Evolutionary conservation across 345 rosid genomes (phyloP).

Genomic region (Erysimum cheiranthoides): DNA sequence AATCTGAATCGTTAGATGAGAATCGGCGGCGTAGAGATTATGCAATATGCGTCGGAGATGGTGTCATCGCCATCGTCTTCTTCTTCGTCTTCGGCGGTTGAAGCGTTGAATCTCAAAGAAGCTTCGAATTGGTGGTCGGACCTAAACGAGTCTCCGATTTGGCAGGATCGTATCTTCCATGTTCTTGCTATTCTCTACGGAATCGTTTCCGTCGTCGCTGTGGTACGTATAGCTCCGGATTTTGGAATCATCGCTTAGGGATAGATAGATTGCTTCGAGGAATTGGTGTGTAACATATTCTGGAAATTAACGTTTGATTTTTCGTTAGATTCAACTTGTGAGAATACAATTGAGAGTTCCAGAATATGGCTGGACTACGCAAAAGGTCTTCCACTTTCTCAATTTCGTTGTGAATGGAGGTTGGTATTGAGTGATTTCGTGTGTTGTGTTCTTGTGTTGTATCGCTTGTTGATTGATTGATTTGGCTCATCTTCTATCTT

Average conservation of each 20-base stretch:
- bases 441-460: not conserved
- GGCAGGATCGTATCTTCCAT: conserved; percentile 92
- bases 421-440: conserved; percentile 43
- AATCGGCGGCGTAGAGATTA: conserved; percentile 34
- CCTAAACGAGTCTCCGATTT: conserved; percentile 62
- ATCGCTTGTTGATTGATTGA: conserved; percentile 3
- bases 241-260: conserved; percentile 12
- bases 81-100: conserved; percentile 41
- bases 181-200: conserved; percentile 70
- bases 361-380: conserved; percentile 96
- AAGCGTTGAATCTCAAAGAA: conserved; percentile 54
- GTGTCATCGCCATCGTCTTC: conserved; percentile 27
- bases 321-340: conserved; percentile 72
- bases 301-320: conserved; percentile 19
- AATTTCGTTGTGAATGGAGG: conserved; percentile 93
- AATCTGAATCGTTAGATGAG: conserved; percentile 44
- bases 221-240: conserved; percentile 49
- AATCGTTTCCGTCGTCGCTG: conserved; percentile 71
- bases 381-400: conserved; percentile 92
- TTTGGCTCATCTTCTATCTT: conserved; percentile 9
- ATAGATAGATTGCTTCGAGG: conserved; percentile 2
- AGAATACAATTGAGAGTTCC: conserved; percentile 93
- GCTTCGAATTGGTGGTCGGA: conserved; percentile 78
- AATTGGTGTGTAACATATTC: not conserved
- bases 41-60: conserved; percentile 46